Percentiles rank a stretch among this genome's conserved stretches.
Conservation (phyloP, 176 grass and related monocot genomes). For the Eragrostis nindensis region DNA sequence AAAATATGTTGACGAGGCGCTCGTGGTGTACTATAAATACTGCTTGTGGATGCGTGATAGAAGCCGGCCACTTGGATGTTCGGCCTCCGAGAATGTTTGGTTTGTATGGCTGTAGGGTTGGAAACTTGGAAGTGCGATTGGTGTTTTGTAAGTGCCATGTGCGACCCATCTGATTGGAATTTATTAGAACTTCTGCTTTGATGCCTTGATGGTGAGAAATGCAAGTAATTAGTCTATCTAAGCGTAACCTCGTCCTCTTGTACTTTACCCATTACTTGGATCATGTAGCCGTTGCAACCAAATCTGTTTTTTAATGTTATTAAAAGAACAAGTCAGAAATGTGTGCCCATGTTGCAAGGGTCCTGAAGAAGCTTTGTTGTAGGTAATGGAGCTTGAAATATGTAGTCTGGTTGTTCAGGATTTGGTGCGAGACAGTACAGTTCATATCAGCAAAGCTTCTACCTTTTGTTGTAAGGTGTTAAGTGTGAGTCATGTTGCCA, state of each 20-base stretch:
- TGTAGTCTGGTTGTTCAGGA: no score
- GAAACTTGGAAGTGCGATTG: conserved; percentile 4
- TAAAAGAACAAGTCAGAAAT: no score
- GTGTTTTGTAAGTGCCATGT: neutral
- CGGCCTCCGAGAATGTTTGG: neutral
- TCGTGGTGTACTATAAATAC: neutral
- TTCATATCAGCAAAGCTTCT: no score
- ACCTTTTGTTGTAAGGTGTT: no score
- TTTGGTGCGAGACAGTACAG: no score
- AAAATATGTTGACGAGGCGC: neutral
- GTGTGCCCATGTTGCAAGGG: no score
- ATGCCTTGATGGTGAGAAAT: neutral
- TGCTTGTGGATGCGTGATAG: neutral
- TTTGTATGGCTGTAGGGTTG: neutral
- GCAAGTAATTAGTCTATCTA: neutral
- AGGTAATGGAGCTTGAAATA: no score
- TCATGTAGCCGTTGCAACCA: neutral
- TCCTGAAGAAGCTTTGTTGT: no score
- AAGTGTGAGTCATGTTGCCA: no score
- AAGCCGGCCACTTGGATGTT: neutral
- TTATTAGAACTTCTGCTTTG: neutral
- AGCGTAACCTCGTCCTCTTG: neutral
- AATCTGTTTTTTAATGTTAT: neutral
- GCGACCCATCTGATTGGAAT: neutral
- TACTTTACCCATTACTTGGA: no score